Conservation (phyloP, 768 basidiomycete species). For the Floccularia luteovirens region DNA sequence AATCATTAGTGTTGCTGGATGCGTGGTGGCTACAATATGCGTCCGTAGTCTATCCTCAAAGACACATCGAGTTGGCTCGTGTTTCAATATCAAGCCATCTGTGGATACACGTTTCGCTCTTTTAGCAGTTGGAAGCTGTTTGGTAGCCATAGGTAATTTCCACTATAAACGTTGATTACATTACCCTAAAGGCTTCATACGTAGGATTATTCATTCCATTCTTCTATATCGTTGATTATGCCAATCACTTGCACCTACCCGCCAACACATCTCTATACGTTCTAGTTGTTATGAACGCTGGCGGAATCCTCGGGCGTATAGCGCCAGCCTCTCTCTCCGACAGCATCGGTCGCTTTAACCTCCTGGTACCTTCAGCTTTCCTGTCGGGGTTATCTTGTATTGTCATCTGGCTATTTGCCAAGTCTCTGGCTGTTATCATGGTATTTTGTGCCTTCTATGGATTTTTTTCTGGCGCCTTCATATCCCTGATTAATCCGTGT, state of each 20-base stretch:
- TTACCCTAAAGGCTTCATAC: neutral
- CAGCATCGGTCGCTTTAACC: constrained; percentile 57
- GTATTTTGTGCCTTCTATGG: constrained; percentile 53
- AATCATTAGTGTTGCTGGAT: constrained; percentile 39
- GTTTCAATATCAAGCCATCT: constrained; percentile 26
- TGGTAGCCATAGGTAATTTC: constrained; percentile 52
- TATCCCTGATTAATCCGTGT: constrained; percentile 60
- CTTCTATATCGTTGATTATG: constrained; percentile 61
- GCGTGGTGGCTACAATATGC: constrained; percentile 36
- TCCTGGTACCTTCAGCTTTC: constrained; percentile 56
- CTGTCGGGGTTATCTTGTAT: constrained; percentile 55
- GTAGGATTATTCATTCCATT: constrained; percentile 66
- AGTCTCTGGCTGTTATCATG: constrained; percentile 30
- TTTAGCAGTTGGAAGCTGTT: constrained; percentile 43
- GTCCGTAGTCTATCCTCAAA: constrained; percentile 27
- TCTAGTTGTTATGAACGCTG: constrained; percentile 63
- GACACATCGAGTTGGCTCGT: constrained; percentile 19
- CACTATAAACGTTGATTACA: neutral
- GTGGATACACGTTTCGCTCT: constrained; percentile 46
- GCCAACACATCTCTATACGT: constrained; percentile 40
- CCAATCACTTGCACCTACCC: constrained; percentile 33
- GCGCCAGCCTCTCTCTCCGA: constrained; percentile 61
- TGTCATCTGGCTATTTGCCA: constrained; percentile 46
- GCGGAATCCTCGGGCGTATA: constrained; percentile 57
- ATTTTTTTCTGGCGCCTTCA: constrained; percentile 61